Conservation (phyloP, 176 grass and related monocot species). For the bread wheat (Triticum aestivum) region DNA sequence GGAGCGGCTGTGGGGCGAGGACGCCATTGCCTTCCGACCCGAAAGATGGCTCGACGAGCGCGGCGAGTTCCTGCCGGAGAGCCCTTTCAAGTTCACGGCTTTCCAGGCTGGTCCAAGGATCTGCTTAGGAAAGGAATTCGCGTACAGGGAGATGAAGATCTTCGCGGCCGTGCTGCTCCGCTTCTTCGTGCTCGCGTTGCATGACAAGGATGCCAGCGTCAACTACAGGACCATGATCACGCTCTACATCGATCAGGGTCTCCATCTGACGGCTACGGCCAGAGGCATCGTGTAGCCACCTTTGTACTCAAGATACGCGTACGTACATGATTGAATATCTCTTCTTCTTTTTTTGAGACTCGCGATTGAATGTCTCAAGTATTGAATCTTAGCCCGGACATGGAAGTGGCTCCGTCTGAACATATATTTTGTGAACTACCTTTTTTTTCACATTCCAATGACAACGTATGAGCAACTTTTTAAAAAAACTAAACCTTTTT, state of each 20-base stretch:
- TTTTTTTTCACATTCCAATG: too few relatives aligned
- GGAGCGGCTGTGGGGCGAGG: conserved; percentile 61
- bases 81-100: conserved; percentile 72
- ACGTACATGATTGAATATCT: too few relatives aligned
- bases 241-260: conserved; percentile 43
- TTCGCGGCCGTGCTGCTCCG: conserved; percentile 52
- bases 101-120: conserved; percentile 77
- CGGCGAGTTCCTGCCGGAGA: conserved; percentile 41
- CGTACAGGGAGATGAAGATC: conserved; percentile 69
- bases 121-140: conserved; percentile 65
- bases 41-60: conserved; percentile 60
- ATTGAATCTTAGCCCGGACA: too few relatives aligned
- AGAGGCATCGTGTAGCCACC: background rate
- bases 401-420: too few relatives aligned
- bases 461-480: too few relatives aligned
- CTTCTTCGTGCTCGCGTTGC: conserved; percentile 42
- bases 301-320: too few relatives aligned
- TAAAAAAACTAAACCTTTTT: too few relatives aligned
- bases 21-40: conserved; percentile 49
- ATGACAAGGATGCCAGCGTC: conserved; percentile 24
- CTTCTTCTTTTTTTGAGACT: too few relatives aligned
- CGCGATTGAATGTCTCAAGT: too few relatives aligned
- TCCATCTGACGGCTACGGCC: conserved; percentile 41
- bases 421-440: too few relatives aligned
- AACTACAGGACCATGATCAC: conserved; percentile 39